Base-by-base conservation (phyloP, 805 yeast species). In the Wickerhamomyces bisporus region DNA sequence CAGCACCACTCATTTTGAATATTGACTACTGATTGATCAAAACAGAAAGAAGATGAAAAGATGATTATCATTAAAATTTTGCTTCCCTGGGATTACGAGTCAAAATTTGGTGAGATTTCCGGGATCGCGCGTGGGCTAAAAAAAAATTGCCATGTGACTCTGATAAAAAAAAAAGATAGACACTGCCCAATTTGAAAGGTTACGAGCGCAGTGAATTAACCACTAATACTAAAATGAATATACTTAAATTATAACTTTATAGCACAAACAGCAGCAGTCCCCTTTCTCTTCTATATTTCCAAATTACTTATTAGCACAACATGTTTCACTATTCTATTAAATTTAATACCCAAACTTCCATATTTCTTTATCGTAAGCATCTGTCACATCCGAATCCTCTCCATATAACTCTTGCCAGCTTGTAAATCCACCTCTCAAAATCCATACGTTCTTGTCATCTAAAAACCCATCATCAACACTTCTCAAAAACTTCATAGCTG, bases 321-420 rank as follows among this genome's bases (percentile, higher is more conserved):
- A n/a, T n/a, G n/a, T n/a, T n/a, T n/a, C n/a, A n/a, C n/a, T n/a
- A n/a, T n/a, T n/a, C 24, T 21, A 21, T 10, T 10, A 7, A 7
- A 21, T 18, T 34, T 31, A 49, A 26, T 48, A 52, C 6, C 57
- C 55, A 26, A 34, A 50, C 35, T 45, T 47, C 73, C 73, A 69
- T 7, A 76, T 43, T 33, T 64, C 73, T 14, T 64, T 62, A n/a
- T 62, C 62, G 48, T 75, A 79, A 14, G 53, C 77, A 42, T 74
- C 91, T 0, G 95, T 86, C 8, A 82, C 79, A 2, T 56, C 45
- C 1, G 45, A 45, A 49, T 88, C 94, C 2, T 64, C 67, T 2
- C 96, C 95, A 53, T 81, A 89, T 6, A 63, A 55, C 35, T 69
- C 65, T 47, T 86, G 95, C 98, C 98, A 91, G 38, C 70, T 70